Base-by-base conservation (phyloP, 768 basidiomycete genomes). In the Jaapia argillacea region DNA sequence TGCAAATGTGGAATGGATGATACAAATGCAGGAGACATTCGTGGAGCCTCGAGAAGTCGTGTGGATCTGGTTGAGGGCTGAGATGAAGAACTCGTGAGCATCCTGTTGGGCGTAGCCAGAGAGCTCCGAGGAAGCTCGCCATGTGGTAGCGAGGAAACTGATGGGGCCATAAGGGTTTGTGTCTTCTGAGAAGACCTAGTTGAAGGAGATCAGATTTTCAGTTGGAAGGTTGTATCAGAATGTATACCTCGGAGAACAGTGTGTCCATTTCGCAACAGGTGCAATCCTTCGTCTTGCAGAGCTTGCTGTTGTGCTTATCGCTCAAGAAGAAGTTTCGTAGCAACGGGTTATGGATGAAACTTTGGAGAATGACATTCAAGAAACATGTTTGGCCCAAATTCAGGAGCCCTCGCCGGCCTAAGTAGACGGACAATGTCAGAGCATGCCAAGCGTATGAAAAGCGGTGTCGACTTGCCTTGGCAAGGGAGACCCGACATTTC, bases 331-430 rank as follows among this genome's bases (percentile, higher is more conserved):
- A 88, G 52, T 88, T 85, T 25, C 89, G 77, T 4, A 97, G 66
- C 4, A 94, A 68, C 0, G 94, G 93, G 52, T 96, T 98, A 61
- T 89, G 85, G 5, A 87, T 69, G 53, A 98, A 81, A 10, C 77
- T 78, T 60, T 98, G 94, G 7, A 98, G 71, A 18, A 96, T 79
- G 41, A 84, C 90, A 50, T 90, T 94, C 52, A 98, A 72, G 65
- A 91, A 97, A 56, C 94, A 98, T 0, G 92, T 97, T 58, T 91
- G 83, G 1, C 90, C 89, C 0, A 94, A 75, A 59, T 94, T 93
- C 35, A 90, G 64, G 3, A 94, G 68, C 0, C 91, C 90, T 45
- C 86, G 71, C n/a, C 86, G 78, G 41, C 81, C 88, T 88, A 43
- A 7, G 37, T 33, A 16, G 23, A 4, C 33, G 35, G 42, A 36